Conservation (phyloP, 202 grass and related monocot species). For the Zoysia matrella region DNA sequence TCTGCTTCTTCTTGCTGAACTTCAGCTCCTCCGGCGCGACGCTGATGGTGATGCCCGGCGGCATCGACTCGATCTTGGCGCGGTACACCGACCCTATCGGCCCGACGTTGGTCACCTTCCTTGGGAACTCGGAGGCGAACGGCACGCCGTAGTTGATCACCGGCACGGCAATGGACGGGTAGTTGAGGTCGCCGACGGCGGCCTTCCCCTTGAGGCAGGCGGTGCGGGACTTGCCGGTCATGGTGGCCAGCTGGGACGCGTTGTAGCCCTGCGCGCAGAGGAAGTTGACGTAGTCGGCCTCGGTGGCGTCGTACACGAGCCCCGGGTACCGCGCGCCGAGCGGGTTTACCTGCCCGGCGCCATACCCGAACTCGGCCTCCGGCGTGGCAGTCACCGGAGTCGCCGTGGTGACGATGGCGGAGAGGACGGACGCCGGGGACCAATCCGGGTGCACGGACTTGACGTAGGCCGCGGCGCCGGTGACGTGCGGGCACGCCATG, state of each 20-base stretch:
- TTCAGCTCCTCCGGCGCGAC: slow-evolving; percentile 22
- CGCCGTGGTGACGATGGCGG: slow-evolving; percentile 52
- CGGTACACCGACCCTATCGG: slow-evolving; percentile 27
- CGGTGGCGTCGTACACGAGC: slow-evolving; percentile 30
- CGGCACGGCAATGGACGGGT: slow-evolving; percentile 45
- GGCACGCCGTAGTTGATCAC: slow-evolving; percentile 21
- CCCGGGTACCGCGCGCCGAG: background rate
- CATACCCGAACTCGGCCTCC: slow-evolving; percentile 28
- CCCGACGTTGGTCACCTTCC: slow-evolving; percentile 51
- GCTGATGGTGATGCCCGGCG: background rate
- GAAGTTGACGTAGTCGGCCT: slow-evolving; percentile 24
- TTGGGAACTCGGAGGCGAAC: slow-evolving; percentile 31
- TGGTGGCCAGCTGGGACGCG: background rate
- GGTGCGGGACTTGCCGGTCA: background rate
- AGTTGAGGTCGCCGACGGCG: slow-evolving; percentile 30
- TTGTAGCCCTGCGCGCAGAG: slow-evolving; percentile 44
- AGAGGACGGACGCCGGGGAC: slow-evolving; percentile 47
- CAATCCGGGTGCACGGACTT: slow-evolving; percentile 55
- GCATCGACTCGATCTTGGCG: slow-evolving; percentile 25
- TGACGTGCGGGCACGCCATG: slow-evolving; percentile 61
- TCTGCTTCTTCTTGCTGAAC: slow-evolving; percentile 20
- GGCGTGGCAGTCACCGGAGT: background rate
- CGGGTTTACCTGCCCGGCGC: slow-evolving; percentile 28
- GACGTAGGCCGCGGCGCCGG: slow-evolving; percentile 43
- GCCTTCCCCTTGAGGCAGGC: background rate